Evolutionary conservation across 2,329 filamentous ascomycete genomes (phyloP).

Genomic region (Penicillium corylophilum): DNA sequence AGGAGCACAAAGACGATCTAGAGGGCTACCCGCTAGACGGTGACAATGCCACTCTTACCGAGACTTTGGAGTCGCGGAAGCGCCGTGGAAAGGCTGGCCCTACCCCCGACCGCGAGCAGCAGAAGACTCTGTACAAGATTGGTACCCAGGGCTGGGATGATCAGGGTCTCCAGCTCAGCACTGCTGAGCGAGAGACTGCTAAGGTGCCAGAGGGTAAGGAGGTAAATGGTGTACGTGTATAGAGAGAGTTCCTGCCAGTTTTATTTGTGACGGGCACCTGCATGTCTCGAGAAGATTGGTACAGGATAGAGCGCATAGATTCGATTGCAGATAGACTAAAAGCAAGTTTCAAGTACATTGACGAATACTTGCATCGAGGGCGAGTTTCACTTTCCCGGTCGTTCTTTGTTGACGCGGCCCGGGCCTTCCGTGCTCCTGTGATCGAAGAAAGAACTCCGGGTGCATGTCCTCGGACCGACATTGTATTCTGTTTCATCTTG

Average conservation of each 20-base stretch:
- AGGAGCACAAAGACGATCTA: constrained; percentile 49
- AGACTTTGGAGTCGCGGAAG: constrained; percentile 43
- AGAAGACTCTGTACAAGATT: constrained; percentile 39
- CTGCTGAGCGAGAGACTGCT: constrained; percentile 33
- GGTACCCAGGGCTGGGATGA: constrained; percentile 46
- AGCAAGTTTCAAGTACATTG: neutral
- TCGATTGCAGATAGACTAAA: neutral
- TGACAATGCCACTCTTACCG: constrained; percentile 43
- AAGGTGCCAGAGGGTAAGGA: constrained; percentile 36
- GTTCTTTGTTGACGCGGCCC: neutral
- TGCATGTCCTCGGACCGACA: neutral
- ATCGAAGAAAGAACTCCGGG: neutral
- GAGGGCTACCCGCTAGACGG: constrained; percentile 36
- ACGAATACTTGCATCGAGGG: neutral
- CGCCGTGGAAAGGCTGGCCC: constrained; percentile 41
- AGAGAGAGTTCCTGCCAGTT: constrained; percentile 1
- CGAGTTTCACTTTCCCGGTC: neutral
- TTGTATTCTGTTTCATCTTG: neutral
- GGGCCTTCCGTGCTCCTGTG: neutral
- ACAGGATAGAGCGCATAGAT: neutral
- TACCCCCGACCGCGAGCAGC: constrained; percentile 35
- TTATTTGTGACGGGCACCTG: neutral
- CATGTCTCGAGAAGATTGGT: neutral
- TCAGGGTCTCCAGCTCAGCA: constrained; percentile 41
- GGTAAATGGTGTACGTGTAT: constrained; percentile 32